A percentile compares a stretch with the other conserved stretches of the same genome.
These are phyloP conservation scores for Pulveroboletus sp. DNA, from an alignment of 768 basidiomycete genomes.

Conservation along the genomic window DNA sequence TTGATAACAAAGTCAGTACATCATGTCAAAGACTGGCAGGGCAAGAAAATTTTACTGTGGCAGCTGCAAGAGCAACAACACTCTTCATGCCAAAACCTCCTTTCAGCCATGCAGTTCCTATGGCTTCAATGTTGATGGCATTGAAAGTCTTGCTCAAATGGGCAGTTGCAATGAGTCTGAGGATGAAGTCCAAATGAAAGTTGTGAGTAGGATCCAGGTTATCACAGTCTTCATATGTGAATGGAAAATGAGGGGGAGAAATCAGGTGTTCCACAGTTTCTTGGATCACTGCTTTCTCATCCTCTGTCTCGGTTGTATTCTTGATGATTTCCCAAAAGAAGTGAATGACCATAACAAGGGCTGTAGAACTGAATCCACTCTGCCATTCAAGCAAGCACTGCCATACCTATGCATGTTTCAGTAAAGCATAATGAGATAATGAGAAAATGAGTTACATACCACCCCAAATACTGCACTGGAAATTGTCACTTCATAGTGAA, in stretches of 20 bases:
- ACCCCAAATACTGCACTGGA: background rate
- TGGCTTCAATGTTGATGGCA: no score
- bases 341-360: background rate
- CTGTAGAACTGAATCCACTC: background rate
- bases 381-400: slow-evolving; percentile 2
- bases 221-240: no score
- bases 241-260: background rate
- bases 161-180: no score
- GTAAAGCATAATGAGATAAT: background rate
- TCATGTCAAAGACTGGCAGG: no score
- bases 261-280: background rate
- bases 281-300: background rate
- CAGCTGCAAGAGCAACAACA: no score
- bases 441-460: background rate
- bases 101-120: no score
- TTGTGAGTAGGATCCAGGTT: no score
- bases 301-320: background rate
- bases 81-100: no score
- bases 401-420: background rate
- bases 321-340: slow-evolving; percentile 2
- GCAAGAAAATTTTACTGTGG: no score
- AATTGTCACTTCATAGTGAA: background rate
- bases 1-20: no score
- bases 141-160: no score
- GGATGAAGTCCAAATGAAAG: no score